Base-by-base conservation (phyloP, 257 asterid species). In the Solanum tacnaense region DNA sequence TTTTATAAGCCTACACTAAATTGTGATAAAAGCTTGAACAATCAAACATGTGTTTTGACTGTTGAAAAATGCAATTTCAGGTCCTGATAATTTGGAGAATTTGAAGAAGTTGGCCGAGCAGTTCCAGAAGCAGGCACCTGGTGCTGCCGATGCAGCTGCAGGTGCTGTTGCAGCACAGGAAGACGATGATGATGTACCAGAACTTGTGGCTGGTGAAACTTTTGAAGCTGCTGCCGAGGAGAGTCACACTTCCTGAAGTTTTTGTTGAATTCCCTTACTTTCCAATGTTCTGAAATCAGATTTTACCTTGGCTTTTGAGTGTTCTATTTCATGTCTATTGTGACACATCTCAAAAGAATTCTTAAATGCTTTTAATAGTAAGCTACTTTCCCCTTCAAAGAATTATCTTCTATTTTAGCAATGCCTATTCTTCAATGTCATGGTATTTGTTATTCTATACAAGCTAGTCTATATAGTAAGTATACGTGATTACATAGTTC, bases 41-140 rank as follows among this genome's bases (percentile, higher is more conserved):
- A n/a, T n/a, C n/a, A 7, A 60, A 58, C 13, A n/a, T 38, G 10
- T 21, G 16, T 20, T 11, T 5, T 39, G 25, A 21, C 31, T 15
- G 20, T 46, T 41, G 31, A 5, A n/a, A 65, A 44, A 12, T 16
- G 8, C 73, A 49, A 5, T 4, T 82, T 46, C 94, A 95, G 98
- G 98, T 10, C 96, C 98, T 1, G 97, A 94, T 92, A 94, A 95
- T 89, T 88, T 95, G 93, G 98, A 94, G 94, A 92, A 93, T 82
- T 90, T 93, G 94, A 95, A 93, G 92, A 94, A 94, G 89, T 85
- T 95, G 85, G 98, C 98, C 18, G 95, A 95, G 87, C 97, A 95
- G 87, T 94, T 94, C 91, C 95, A 95, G 90, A 93, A 93, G 92
- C 98, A 94, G 89, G 90, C 87, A 35, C 93, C 98, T 58, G 92